These are phyloP conservation scores for Starmerella asiatica DNA, from an alignment of 805 yeast species.

Conservation along the genomic window DNA sequence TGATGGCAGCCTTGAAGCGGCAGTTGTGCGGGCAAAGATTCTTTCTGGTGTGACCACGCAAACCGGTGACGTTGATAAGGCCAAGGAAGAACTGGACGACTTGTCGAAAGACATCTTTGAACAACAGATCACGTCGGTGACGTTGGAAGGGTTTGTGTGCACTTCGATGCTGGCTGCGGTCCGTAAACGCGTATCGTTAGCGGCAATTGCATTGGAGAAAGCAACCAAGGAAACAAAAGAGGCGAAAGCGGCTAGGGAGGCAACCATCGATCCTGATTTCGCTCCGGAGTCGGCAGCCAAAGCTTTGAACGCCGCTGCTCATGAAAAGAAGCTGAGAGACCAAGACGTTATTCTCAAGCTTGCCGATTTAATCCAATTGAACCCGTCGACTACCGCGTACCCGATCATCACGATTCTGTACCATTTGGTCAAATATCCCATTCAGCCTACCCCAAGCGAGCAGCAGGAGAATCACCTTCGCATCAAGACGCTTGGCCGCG, in stretches of 20 bases:
- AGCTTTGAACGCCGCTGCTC: not conserved
- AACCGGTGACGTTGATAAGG: conserved; percentile 14
- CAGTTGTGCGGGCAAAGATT: conserved; percentile 27
- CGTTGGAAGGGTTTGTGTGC: conserved; percentile 30
- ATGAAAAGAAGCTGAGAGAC: not conserved
- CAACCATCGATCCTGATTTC: conserved; percentile 6
- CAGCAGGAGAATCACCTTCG: conserved; percentile 6
- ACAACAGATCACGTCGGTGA: conserved; percentile 8
- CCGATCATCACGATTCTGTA: conserved; percentile 25
- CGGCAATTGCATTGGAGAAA: conserved; percentile 1
- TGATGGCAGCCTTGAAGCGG: conserved; percentile 23
- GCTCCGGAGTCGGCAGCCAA: not conserved
- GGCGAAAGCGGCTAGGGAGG: not conserved
- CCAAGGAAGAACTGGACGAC: conserved; percentile 18
- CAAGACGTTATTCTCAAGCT: conserved; percentile 11
- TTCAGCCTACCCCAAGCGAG: conserved; percentile 23
- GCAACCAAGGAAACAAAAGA: not conserved
- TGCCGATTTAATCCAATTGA: conserved; percentile 11
- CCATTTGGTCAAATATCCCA: conserved; percentile 26
- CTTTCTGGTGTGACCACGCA: conserved; percentile 21
- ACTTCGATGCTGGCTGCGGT: conserved; percentile 26
- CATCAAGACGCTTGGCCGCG: conserved; percentile 9
- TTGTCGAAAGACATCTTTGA: conserved; percentile 23
- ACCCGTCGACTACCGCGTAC: conserved; percentile 21
- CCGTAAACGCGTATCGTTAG: conserved; percentile 19